Evolutionary conservation across 306 rosid species (phyloP), one percentile per base, ranked within the genome.

Genomic region (Albizia julibrissin): DNA sequence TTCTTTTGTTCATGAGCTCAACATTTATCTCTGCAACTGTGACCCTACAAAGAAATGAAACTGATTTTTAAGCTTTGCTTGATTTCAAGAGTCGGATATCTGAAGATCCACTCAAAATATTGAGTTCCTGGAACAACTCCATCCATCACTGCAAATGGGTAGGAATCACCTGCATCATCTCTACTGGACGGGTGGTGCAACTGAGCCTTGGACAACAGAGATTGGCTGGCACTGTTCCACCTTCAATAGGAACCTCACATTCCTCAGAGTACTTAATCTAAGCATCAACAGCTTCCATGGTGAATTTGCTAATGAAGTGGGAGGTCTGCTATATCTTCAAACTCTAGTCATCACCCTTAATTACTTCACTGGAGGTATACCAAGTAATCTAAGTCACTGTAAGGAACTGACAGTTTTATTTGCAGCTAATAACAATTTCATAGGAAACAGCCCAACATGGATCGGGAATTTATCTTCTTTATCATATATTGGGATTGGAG

Each of bases 381-480:
- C 89, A 77, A 31, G 76, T 42, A 88, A 88, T 85, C 77, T 85
- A 14, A 83, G 80, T 77, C 68, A 50, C 1, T 88, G 90, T 65
- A 79, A 64, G 47, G 49, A 84, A 44, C 80, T 84, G 6, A 67
- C 50, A 54, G 9, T 10, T 24, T 27, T 90, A 1, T 27, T 43
- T 27, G 43, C 50, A 33, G 61, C 22, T 12, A 10, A 0, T 0
- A 92, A 89, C 88, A 83, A 80, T 34, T 84, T 86, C 8, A 75
- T 67, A 3, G 90, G 91, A 69, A 82, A 43, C 33, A 87, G 89
- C 67, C 94, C 88, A 72, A 5, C 75, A n/a, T 92, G 94, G 92
- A 68, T 92, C 31, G 90, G 90, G 24, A 90, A 87, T 10, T 77
- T 85, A 22, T 85, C 97, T 79, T 86, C 86, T 39, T 27, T 89